Evolutionary conservation across 176 grass and related monocot species (phyloP), one percentile per base, ranked within the genome.

Genomic region (Panicum miliaceum): DNA sequence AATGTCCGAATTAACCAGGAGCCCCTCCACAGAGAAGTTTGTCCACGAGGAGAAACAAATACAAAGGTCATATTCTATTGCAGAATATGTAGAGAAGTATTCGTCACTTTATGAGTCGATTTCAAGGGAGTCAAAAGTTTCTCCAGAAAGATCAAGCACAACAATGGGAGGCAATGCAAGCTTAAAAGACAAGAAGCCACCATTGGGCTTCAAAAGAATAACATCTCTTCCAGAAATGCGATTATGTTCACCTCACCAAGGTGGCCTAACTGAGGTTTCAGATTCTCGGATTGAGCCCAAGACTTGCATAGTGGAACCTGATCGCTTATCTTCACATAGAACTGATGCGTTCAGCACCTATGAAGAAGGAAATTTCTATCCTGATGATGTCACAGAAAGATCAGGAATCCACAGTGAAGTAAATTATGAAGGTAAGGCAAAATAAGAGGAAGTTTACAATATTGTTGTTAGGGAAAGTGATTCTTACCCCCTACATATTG

Each of bases 21-120:
- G 68, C 45, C 23, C 14, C 18, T 87, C 82, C 20, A 78, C 23
- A 26, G 58, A 81, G 42, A 86, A 92, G 68, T 85, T 81, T 79
- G 43, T 71, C 8, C 83, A 79, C 27, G 85, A 78, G 45, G 69
- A 79, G 42, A 88, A 60, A 88, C 71, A 78, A 43, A 94, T 94
- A 26, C 88, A 9, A 77, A 90, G 80, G 80, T 90, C 93, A 54
- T 85, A 84, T 62, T 94, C 93, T 27, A 86, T 92, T 50, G 88
- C 81, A 62, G 93, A 94, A 86, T 92, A 87, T 22, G 81, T 94
- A 69, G 87, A 89, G 59, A 92, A 78, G 63, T 92, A 94, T 68
- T 92, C 90, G 22, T 85, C 67, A 48, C 88, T 94, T 18, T 88
- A 90, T 35, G 90, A 92, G 36, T 88, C 85, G 34, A 83, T 84